These are phyloP conservation scores for Barbatosphaeria neglecta DNA, from an alignment of 495 filamentous ascomycete species.

Conservation along the genomic window DNA sequence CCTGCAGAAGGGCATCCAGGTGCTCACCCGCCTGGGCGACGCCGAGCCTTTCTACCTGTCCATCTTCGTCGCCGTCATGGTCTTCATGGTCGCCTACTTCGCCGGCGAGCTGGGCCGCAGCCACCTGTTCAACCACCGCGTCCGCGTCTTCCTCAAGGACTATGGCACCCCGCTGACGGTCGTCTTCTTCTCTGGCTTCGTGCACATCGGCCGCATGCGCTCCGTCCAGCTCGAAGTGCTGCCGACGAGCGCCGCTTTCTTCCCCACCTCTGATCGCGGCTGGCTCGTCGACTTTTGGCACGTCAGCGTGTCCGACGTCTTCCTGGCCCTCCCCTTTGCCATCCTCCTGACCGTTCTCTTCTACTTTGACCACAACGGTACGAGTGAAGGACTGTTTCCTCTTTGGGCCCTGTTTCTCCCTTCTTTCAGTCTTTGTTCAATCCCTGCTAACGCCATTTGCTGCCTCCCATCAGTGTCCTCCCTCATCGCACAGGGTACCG, in stretches of 20 bases:
- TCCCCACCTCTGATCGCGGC: conserved; percentile 61
- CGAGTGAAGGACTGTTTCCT: no score
- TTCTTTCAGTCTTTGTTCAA: background rate
- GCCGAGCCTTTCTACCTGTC: conserved; percentile 59
- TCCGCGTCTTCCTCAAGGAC: conserved; percentile 71
- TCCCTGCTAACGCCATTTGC: no score
- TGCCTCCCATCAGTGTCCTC: no score
- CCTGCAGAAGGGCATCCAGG: conserved; percentile 73
- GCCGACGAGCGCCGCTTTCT: conserved; percentile 67
- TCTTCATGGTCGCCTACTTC: conserved; percentile 59
- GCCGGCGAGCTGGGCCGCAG: conserved; percentile 59
- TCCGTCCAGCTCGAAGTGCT: conserved; percentile 51
- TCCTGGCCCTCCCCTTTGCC: conserved; percentile 81
- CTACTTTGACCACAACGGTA: conserved; percentile 88
- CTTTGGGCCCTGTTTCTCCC: background rate
- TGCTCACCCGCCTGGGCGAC: conserved; percentile 47
- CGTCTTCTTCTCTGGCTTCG: conserved; percentile 80
- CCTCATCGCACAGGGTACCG: conserved; percentile 82
- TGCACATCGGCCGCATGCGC: conserved; percentile 70
- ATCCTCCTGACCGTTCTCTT: conserved; percentile 79
- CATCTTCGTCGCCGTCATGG: conserved; percentile 59
- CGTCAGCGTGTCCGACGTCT: conserved; percentile 60
- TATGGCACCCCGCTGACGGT: conserved; percentile 76
- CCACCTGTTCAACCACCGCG: conserved; percentile 55
- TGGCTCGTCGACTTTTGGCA: conserved; percentile 92